These are phyloP conservation scores for Cinnamomum chago DNA, from an alignment of 164 flowering plant genomes.

Conservation along the genomic window DNA sequence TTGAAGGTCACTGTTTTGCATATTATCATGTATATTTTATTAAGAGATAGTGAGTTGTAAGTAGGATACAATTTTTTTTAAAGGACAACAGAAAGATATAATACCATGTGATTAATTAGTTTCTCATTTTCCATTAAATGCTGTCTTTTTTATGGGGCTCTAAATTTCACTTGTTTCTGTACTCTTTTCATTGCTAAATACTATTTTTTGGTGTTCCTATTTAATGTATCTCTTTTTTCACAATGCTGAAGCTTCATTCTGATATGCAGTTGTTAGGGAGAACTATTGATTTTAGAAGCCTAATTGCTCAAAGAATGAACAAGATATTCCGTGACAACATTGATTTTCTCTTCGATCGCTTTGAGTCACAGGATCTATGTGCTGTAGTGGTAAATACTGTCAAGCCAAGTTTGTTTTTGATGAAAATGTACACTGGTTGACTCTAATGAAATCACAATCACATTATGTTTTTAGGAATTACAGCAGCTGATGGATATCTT, in stretches of 20 bases:
- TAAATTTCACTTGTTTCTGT: not conserved
- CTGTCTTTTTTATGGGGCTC: too few species aligned
- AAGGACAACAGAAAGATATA: too few species aligned
- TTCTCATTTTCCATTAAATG: too few species aligned
- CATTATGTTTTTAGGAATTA: constrained; percentile 57
- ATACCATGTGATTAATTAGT: too few species aligned
- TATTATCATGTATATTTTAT: too few species aligned
- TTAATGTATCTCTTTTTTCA: not conserved
- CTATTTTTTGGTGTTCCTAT: not conserved
- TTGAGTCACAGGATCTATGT: constrained; percentile 95
- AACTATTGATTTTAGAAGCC: constrained; percentile 79
- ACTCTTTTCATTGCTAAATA: not conserved
- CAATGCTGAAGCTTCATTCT: constrained; percentile 6
- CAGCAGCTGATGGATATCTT: constrained; percentile 78
- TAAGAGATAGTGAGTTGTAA: too few species aligned
- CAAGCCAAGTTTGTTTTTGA: not conserved
- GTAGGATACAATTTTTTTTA: too few species aligned
- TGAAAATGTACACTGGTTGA: not conserved
- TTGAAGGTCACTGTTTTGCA: too few species aligned
- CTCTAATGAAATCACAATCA: not conserved
- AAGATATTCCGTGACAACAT: constrained; percentile 85
- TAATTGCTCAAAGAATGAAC: constrained; percentile 82
- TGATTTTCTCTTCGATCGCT: constrained; percentile 92
- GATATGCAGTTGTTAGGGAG: constrained; percentile 76
- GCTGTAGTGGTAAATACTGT: constrained; percentile 71